A percentile compares a stretch with the other conserved stretches of the same genome.
Evolutionary conservation across 129 eudicot genomes (phyloP).

Genomic region (sunflower (Helianthus annuus)): HanXRQr2.0-SUNRISE NC_035437.2:76035550-76036049

Average conservation of each 20-base stretch:
- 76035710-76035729: slow-evolving; percentile 32
- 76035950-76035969: slow-evolving; percentile 29
- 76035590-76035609: slow-evolving; percentile 34
- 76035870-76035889: slow-evolving; percentile 35
- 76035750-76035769: slow-evolving; percentile 37
- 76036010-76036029: slow-evolving; percentile 30
- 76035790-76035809: slow-evolving; percentile 23
- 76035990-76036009: slow-evolving; percentile 35
- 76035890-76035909: slow-evolving; percentile 42
- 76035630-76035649: slow-evolving; percentile 17
- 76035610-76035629: slow-evolving; percentile 15
- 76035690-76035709: slow-evolving; percentile 37
- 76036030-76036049: slow-evolving; percentile 21
- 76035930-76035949: slow-evolving; percentile 38
- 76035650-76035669: slow-evolving; percentile 44
- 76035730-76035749: slow-evolving; percentile 30
- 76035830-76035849: slow-evolving; percentile 21
- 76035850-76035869: slow-evolving; percentile 20
- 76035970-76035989: slow-evolving; percentile 22
- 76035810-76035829: slow-evolving; percentile 9
- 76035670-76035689: slow-evolving; percentile 38
- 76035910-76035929: slow-evolving; percentile 27
- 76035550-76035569: slow-evolving; percentile 23
- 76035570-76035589: slow-evolving; percentile 26
- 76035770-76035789: slow-evolving; percentile 12